Evolutionary conservation across 1,284 basidiomycete genomes (phyloP).

Genomic region (Irpex sp.): DNA sequence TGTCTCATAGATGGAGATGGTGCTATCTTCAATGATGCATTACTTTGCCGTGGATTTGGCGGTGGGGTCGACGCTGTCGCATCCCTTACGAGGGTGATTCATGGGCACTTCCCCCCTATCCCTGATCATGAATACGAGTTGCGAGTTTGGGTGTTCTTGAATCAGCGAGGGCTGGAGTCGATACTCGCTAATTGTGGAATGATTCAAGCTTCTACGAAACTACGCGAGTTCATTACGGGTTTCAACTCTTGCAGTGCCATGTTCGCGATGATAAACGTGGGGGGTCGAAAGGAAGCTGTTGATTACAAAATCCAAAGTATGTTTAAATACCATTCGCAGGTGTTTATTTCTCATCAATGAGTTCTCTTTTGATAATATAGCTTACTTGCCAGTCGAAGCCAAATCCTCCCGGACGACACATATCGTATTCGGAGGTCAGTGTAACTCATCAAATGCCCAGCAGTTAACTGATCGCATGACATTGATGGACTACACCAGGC

Average conservation of each 20-base stretch:
- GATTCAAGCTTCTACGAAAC: conserved; percentile 36
- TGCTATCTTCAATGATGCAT: conserved; percentile 50
- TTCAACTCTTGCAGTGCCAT: conserved; percentile 63
- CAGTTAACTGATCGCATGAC: conserved; percentile 4
- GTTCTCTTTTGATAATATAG: conserved; percentile 25
- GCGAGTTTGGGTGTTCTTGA: conserved; percentile 62
- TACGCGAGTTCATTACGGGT: conserved; percentile 62
- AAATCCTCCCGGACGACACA: conserved; percentile 57
- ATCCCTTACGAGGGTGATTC: conserved; percentile 47
- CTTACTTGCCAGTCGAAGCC: conserved; percentile 57
- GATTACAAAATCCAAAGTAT: conserved; percentile 65
- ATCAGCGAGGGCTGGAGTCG: conserved; percentile 57
- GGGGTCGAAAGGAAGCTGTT: not conserved
- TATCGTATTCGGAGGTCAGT: conserved; percentile 57
- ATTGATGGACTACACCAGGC: conserved; percentile 31
- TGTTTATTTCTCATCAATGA: not conserved
- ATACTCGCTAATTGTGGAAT: conserved; percentile 36
- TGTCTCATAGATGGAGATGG: conserved; percentile 68
- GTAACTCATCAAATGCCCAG: not conserved
- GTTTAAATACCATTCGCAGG: conserved; percentile 2
- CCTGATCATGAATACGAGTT: conserved; percentile 45
- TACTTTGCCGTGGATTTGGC: conserved; percentile 49
- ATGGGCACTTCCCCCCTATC: conserved; percentile 31
- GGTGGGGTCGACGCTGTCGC: conserved; percentile 57
- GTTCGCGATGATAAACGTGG: conserved; percentile 58